Base-by-base conservation (phyloP, 148 eudicot genomes). In the Selenicereus undatus region DNA sequence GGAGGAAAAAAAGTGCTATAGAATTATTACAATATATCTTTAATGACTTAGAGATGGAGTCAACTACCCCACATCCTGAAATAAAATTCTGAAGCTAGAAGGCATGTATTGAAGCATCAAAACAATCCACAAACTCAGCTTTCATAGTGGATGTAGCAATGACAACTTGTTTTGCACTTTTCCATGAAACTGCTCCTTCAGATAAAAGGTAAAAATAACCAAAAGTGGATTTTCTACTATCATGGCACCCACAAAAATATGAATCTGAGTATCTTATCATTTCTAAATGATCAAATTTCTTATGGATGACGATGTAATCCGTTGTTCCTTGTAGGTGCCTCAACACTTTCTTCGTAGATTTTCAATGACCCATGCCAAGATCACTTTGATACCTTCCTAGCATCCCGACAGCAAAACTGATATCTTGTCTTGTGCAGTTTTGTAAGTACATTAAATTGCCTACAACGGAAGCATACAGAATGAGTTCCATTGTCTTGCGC, bases 381-480 rank as follows among this genome's bases (percentile, higher is more conserved):
- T 76, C 70, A 77, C 71, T 76, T 76, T 82, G 69, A 76, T 68
- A 69, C 29, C 80, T n/a, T 4, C 75, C 56, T 14, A 58, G 26
- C 75, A 79, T 70, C 48, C 64, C 39, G 14, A 79, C 74, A 24
- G 43, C 54, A 76, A 76, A 51, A 16, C 39, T 36, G 4, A 36
- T 36, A 36, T 36, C 39, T 36, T 2, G 39, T 4, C 39, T 36
- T 36, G 39, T 74, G 30, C 69, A 36, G 12, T 20, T 30, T 4
- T 24, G 69, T 4, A 56, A 8, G 10, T 78, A 78, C 58, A 39
- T 78, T 18, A 68, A 45, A 78, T 20, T 78, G 21, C 36, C 80
- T 20, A 64, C 30, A 24, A 66, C 36, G 6, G 58, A 78, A 22
- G 35, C 52, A 78, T 66, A 68, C 1, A 9, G 58, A 64, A 64